phyloP scores from a whole-genome alignment of 768 basidiomycete species.

The Sarcodon sp. region DNA sequence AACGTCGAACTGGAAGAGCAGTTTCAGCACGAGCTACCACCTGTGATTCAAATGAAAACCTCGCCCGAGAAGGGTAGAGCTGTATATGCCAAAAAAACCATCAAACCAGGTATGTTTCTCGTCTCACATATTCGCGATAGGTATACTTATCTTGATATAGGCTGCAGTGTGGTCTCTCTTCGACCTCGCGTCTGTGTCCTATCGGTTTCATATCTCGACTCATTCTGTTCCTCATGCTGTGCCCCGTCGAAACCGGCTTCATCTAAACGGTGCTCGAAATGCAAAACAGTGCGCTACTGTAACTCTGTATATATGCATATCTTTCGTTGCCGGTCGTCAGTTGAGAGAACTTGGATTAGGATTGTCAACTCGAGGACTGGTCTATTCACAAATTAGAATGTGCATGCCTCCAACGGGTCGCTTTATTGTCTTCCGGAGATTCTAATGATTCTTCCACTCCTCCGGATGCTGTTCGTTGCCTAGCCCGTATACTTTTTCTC shows the following conservation, averaged over 20 bases:
- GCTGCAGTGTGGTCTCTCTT: conserved; percentile 40
- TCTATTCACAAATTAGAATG: conserved; percentile 70
- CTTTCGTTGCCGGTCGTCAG: background rate
- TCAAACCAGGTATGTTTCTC: conserved; percentile 22
- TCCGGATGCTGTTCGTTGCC: conserved; percentile 66
- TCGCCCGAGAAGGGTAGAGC: conserved; percentile 29
- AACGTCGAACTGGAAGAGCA: conserved; percentile 3
- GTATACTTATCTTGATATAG: conserved; percentile 21
- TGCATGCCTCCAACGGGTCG: conserved; percentile 48
- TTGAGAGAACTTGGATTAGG: conserved; percentile 18
- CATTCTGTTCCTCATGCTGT: conserved; percentile 62
- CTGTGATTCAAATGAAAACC: conserved; percentile 23
- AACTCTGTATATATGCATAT: conserved; percentile 30
- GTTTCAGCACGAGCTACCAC: conserved; percentile 23
- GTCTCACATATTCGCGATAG: background rate
- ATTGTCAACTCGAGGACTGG: conserved; percentile 71
- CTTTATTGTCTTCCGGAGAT: conserved; percentile 32
- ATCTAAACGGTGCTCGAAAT: conserved; percentile 64
- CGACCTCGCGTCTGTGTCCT: conserved; percentile 53
- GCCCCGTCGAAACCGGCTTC: conserved; percentile 19
- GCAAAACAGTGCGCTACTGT: conserved; percentile 67
- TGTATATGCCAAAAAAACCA: conserved; percentile 23
- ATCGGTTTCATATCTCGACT: conserved; percentile 45
- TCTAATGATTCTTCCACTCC: conserved; percentile 30
- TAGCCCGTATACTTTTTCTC: conserved; percentile 65